A percentile compares a stretch with the other conserved stretches of the same genome.
phyloP scores from a whole-genome alignment of 108 stramenopile species.

The Craspedostauros australis region DNA sequence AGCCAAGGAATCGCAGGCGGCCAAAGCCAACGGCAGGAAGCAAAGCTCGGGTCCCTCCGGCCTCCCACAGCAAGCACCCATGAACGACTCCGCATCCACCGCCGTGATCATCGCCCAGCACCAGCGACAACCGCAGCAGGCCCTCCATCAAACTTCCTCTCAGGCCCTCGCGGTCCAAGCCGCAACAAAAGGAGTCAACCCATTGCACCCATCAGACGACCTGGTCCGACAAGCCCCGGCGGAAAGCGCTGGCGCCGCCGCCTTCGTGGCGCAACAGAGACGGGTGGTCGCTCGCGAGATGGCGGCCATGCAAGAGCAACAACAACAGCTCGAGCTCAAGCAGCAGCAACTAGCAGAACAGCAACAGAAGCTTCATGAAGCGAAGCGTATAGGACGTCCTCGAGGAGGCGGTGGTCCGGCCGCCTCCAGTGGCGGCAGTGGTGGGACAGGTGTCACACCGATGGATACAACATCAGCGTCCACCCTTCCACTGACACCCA shows the following conservation, averaged over 20 bases:
- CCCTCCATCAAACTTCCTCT: neutral
- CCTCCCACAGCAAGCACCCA: slow-evolving; percentile 34
- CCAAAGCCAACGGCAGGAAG: slow-evolving; percentile 8
- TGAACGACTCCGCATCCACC: slow-evolving; percentile 19
- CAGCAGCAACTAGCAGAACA: slow-evolving; percentile 37
- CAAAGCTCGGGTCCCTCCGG: slow-evolving; percentile 27
- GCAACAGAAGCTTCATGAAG: slow-evolving; percentile 16
- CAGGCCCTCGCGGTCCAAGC: slow-evolving; percentile 2
- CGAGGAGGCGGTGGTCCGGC: slow-evolving; percentile 4
- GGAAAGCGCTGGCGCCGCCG: slow-evolving; percentile 9
- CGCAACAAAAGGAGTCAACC: slow-evolving; percentile 15
- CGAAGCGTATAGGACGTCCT: neutral
- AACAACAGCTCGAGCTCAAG: slow-evolving; percentile 24
- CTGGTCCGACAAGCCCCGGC: slow-evolving; percentile 2
- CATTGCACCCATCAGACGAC: slow-evolving; percentile 21
- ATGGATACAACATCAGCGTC: slow-evolving; percentile 21
- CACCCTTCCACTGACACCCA: slow-evolving; percentile 3
- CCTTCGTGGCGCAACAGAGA: slow-evolving; percentile 26
- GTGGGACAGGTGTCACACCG: slow-evolving; percentile 6
- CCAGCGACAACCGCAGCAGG: slow-evolving; percentile 1
- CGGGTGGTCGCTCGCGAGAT: slow-evolving; percentile 21
- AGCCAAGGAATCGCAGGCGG: slow-evolving; percentile 4
- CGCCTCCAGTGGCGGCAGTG: slow-evolving; percentile 4
- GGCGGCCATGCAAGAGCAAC: slow-evolving; percentile 28
- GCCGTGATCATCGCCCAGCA: slow-evolving; percentile 1